Evolutionary conservation across 805 yeast genomes (phyloP).

Genomic region (Huiozyma sinensis): DNA sequence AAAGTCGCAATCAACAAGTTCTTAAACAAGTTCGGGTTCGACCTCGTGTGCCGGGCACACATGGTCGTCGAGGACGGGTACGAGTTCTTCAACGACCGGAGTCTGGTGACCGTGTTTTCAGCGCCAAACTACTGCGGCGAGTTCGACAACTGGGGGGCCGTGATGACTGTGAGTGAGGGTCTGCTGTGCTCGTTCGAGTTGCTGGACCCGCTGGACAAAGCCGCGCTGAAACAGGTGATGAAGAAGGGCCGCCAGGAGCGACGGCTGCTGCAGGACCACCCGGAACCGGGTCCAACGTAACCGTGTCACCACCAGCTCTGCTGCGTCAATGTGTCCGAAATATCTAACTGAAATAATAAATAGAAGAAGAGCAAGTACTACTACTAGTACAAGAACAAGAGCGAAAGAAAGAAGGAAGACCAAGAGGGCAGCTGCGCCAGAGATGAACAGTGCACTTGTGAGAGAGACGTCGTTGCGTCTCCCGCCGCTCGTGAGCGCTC

Average conservation of each 20-base stretch:
- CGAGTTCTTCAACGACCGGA: constrained; percentile 64
- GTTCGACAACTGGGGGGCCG: constrained; percentile 87
- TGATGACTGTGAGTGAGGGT: constrained; percentile 91
- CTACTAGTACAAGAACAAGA: no score
- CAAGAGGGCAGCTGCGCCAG: no score
- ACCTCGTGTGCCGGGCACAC: constrained; percentile 69
- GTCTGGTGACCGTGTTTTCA: constrained; percentile 63
- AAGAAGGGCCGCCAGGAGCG: constrained; percentile 80
- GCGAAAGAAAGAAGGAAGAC: no score
- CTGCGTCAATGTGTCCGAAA: no score
- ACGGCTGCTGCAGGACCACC: constrained; percentile 26
- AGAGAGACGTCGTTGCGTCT: neutral
- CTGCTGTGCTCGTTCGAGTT: constrained; percentile 85
- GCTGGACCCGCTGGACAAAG: constrained; percentile 83
- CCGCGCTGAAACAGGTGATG: constrained; percentile 89
- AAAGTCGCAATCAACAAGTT: constrained; percentile 58
- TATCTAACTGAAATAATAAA: no score
- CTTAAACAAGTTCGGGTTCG: constrained; percentile 54
- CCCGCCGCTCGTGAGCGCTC: neutral
- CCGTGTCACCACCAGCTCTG: no score
- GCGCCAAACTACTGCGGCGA: constrained; percentile 59
- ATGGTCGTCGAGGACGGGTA: constrained; percentile 87
- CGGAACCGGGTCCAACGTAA: no score
- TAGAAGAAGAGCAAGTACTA: no score
- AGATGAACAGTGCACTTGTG: no score